A percentile compares a stretch with the other conserved stretches of the same genome.
Evolutionary conservation across 768 basidiomycete genomes (phyloP).

Genomic region (Boletus rufocinnamomeus): DNA sequence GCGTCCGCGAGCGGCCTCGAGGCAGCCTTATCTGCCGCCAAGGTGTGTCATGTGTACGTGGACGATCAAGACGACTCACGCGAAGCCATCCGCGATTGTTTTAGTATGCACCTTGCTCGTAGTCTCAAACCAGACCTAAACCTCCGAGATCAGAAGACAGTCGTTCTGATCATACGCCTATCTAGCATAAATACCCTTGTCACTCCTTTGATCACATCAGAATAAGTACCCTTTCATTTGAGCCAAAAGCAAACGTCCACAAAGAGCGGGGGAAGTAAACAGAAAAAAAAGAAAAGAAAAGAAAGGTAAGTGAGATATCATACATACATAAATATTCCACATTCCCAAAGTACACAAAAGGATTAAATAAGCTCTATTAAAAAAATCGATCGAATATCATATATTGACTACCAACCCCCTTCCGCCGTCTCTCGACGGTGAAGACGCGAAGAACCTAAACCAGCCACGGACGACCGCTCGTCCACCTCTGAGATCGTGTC

Average conservation of each 20-base stretch:
- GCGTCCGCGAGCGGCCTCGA: constrained; percentile 33
- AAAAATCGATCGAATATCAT: constrained; percentile 18
- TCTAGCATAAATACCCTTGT: neutral
- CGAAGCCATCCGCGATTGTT: neutral
- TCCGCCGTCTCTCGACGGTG: constrained; percentile 51
- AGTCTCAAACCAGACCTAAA: too few relatives aligned
- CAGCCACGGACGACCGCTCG: constrained; percentile 36
- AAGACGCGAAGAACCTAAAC: constrained; percentile 29
- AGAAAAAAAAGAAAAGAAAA: constrained; percentile 8
- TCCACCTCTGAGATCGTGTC: constrained; percentile 52
- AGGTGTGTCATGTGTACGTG: constrained; percentile 18
- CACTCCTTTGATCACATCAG: neutral
- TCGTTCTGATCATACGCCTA: too few relatives aligned
- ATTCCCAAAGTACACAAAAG: neutral
- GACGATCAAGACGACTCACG: neutral
- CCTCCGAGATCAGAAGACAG: too few relatives aligned
- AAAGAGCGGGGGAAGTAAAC: neutral
- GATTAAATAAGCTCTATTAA: constrained; percentile 18
- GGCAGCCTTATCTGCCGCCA: constrained; percentile 31
- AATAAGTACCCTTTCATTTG: constrained; percentile 15
- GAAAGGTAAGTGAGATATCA: constrained; percentile 28
- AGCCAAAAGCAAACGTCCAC: constrained; percentile 9
- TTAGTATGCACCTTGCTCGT: constrained; percentile 24
- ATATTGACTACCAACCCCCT: constrained; percentile 29
- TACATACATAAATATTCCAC: constrained; percentile 38